These are phyloP conservation scores for Dendryphion nanum DNA, from an alignment of 2,329 filamentous ascomycete genomes.

Conservation along the genomic window DNA sequence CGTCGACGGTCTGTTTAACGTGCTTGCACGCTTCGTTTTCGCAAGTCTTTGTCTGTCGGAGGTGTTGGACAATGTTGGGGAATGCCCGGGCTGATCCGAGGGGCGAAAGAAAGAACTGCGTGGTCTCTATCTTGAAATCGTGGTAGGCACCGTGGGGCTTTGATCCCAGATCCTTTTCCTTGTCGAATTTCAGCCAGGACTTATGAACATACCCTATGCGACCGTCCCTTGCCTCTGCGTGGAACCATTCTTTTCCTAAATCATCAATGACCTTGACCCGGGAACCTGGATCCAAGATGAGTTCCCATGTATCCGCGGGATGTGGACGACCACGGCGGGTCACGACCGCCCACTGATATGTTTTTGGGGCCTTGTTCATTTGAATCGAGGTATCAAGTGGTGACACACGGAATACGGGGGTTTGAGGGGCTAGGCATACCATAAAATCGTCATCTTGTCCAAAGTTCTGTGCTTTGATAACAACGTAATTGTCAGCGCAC, in stretches of 20 bases:
- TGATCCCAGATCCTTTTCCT: too few species aligned
- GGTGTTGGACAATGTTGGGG: constrained; percentile 15
- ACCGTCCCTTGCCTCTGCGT: constrained; percentile 12
- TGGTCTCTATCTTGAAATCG: too few species aligned
- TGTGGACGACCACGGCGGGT: constrained; percentile 18
- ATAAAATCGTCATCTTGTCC: constrained; percentile 6
- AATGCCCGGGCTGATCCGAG: constrained; percentile 23
- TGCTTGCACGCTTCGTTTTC: constrained; percentile 14
- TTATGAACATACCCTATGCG: constrained; percentile 22
- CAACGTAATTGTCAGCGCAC: constrained; percentile 20
- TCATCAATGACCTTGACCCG: constrained; percentile 22
- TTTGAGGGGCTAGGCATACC: constrained; percentile 7
- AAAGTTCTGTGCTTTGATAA: constrained; percentile 21
- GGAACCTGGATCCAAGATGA: constrained; percentile 21
- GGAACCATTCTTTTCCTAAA: constrained; percentile 23
- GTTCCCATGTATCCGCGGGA: constrained; percentile 21
- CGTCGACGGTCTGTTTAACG: constrained; percentile 14
- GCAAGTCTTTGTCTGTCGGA: constrained; percentile 24
- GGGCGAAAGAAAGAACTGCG: too few species aligned
- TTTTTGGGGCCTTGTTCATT: neutral
- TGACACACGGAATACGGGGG: constrained; percentile 10
- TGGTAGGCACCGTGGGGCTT: too few species aligned
- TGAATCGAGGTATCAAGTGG: neutral
- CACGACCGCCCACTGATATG: neutral
- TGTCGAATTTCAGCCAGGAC: too few species aligned